Evolutionary conservation across 306 rosid species (phyloP).

Genomic region (Prunus salicina): DNA sequence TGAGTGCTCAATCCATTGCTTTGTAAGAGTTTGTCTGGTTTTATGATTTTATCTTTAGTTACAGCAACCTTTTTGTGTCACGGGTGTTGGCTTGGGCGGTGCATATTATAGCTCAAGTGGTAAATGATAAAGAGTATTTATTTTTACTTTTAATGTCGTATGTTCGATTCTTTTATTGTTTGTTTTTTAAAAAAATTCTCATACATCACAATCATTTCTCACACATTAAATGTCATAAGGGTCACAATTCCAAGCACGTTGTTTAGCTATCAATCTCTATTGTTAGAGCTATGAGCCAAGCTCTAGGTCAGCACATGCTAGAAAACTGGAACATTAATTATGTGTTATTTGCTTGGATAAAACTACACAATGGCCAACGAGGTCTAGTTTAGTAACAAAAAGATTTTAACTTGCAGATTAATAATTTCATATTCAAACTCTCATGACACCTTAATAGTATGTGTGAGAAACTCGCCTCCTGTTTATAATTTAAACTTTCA

Average conservation of each 20-base stretch:
- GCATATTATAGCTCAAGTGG: neutral
- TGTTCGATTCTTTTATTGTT: too few relatives aligned
- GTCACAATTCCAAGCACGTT: neutral
- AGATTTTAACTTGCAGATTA: rapidly evolving
- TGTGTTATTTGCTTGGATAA: neutral
- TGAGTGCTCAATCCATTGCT: neutral
- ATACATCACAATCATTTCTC: too few relatives aligned
- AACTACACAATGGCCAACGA: neutral
- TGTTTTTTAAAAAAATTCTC: too few relatives aligned
- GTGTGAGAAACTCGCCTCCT: rapidly evolving
- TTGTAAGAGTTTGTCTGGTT: neutral
- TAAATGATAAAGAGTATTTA: too few relatives aligned
- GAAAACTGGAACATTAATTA: neutral
- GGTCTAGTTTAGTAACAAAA: too few relatives aligned
- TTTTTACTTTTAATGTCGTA: neutral
- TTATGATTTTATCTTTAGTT: too few relatives aligned
- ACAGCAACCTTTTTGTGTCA: neutral
- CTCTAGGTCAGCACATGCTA: conserved; percentile 2
- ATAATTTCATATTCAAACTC: rapidly evolving
- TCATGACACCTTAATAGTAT: rapidly evolving
- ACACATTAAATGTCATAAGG: too few relatives aligned
- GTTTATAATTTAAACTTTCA: too few relatives aligned
- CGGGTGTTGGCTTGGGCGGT: neutral
- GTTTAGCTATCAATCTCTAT: neutral
- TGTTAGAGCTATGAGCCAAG: neutral